A percentile compares a stretch with the other conserved stretches of the same genome.
Evolutionary conservation across 202 grass and related monocot genomes (phyloP).

Genomic region (Alloteropsis angusta): DNA sequence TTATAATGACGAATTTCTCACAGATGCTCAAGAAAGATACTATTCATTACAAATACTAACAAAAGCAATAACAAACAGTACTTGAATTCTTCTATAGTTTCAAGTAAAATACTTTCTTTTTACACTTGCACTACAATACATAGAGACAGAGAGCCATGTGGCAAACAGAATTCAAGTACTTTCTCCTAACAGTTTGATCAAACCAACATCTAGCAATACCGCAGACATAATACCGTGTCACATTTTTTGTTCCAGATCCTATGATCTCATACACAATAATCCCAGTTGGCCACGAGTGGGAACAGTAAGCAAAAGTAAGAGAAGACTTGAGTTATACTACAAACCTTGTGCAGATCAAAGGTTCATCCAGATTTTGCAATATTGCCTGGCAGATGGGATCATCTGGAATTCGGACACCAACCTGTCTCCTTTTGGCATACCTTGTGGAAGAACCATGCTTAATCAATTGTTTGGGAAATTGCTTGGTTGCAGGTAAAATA

Average conservation of each 20-base stretch:
- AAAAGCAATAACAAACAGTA: neutral
- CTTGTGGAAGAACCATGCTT: conserved; percentile 61
- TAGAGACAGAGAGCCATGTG: neutral
- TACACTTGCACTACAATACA: neutral
- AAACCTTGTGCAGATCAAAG: conserved; percentile 86
- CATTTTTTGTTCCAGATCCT: neutral
- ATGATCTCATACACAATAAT: neutral
- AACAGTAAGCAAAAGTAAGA: conserved; percentile 11
- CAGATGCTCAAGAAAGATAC: neutral
- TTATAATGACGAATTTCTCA: neutral
- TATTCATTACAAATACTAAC: neutral
- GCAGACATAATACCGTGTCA: neutral
- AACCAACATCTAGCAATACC: neutral
- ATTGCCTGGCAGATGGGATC: conserved; percentile 74
- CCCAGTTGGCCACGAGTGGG: neutral
- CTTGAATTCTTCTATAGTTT: neutral
- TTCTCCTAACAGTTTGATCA: neutral
- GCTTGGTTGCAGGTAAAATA: conserved; percentile 76
- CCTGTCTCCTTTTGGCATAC: conserved; percentile 70
- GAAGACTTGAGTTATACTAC: conserved; percentile 9
- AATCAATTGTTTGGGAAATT: conserved; percentile 83
- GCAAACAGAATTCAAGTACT: neutral
- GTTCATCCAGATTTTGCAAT: conserved; percentile 80
- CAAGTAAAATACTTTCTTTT: neutral
- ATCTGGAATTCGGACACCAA: conserved; percentile 80